Percentiles rank a stretch among this genome's conserved stretches.
phyloP scores from a whole-genome alignment of 1,284 basidiomycete genomes.

The Irpex lacteus region DNA sequence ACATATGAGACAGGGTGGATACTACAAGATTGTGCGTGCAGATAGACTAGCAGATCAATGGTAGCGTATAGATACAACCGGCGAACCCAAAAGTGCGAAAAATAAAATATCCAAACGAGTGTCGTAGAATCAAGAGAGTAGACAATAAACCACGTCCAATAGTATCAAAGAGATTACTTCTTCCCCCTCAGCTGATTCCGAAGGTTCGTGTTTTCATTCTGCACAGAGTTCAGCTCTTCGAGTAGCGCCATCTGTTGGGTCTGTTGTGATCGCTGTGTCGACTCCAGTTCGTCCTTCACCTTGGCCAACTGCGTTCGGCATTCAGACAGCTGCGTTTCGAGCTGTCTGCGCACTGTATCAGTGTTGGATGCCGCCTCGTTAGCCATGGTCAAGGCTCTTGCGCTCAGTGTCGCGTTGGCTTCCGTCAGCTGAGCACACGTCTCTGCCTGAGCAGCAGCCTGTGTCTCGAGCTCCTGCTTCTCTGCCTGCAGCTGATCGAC shows the following conservation, averaged over 20 bases:
- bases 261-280: conserved; percentile 64
- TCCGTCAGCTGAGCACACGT: conserved; percentile 69
- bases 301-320: conserved; percentile 40
- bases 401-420: conserved; percentile 73
- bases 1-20: background rate
- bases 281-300: conserved; percentile 36
- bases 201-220: conserved; percentile 70
- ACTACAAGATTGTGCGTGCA: conserved; percentile 3
- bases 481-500: conserved; percentile 60
- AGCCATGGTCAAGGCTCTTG: conserved; percentile 69
- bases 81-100: conserved; percentile 7
- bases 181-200: conserved; percentile 65
- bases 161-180: conserved; percentile 29
- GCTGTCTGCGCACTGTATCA: conserved; percentile 52
- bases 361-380: conserved; percentile 69
- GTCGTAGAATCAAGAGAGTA: background rate
- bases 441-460: conserved; percentile 69
- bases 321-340: conserved; percentile 52
- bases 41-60: conserved; percentile 6
- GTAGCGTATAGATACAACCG: conserved; percentile 11
- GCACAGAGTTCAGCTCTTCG: conserved; percentile 76
- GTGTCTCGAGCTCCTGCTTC: conserved; percentile 69
- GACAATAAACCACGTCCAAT: background rate
- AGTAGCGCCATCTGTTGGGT: conserved; percentile 68
- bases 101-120: background rate